Conservation (phyloP, 495 filamentous ascomycete species). For the Sordaria brevicollis region DNA sequence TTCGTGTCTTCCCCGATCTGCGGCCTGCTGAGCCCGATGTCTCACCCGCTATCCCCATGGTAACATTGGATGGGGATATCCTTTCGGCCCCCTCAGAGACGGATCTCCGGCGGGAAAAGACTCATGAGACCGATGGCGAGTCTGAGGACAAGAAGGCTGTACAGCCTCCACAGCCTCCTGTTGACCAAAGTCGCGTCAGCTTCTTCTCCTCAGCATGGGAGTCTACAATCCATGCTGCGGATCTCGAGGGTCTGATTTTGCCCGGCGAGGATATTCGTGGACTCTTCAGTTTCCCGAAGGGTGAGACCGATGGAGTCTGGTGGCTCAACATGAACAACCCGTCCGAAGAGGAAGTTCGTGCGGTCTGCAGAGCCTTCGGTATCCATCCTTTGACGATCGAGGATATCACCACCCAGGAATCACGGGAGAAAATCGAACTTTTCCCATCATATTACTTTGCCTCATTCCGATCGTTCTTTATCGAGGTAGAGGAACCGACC, state of each 20-base stretch:
- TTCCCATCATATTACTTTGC: constrained; percentile 97
- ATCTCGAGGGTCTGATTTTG: constrained; percentile 76
- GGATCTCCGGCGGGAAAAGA: constrained; percentile 26
- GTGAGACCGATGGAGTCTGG: constrained; percentile 71
- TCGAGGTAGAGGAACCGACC: constrained; percentile 53
- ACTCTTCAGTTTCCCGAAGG: constrained; percentile 65
- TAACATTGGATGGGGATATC: constrained; percentile 41
- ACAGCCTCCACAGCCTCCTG: constrained; percentile 19
- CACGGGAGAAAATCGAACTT: constrained; percentile 94
- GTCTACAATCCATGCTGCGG: constrained; percentile 79
- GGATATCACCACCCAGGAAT: constrained; percentile 88
- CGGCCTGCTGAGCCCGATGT: constrained; percentile 12
- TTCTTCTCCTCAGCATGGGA: constrained; percentile 95
- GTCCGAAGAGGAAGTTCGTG: constrained; percentile 76
- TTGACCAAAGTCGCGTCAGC: constrained; percentile 68
- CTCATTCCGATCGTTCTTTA: constrained; percentile 84
- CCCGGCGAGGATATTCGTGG: constrained; percentile 83
- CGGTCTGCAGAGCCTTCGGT: constrained; percentile 82
- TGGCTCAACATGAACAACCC: constrained; percentile 93
- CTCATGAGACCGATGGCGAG: constrained; percentile 12
- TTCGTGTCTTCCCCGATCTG: constrained; percentile 55
- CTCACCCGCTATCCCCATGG: constrained; percentile 12
- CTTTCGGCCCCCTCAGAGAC: constrained; percentile 33
- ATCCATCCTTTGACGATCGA: constrained; percentile 90
- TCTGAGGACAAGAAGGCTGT: constrained; percentile 4